Evolutionary conservation across 2,329 filamentous ascomycete species (phyloP).

Genomic region (Colletotrichum sp.): DNA sequence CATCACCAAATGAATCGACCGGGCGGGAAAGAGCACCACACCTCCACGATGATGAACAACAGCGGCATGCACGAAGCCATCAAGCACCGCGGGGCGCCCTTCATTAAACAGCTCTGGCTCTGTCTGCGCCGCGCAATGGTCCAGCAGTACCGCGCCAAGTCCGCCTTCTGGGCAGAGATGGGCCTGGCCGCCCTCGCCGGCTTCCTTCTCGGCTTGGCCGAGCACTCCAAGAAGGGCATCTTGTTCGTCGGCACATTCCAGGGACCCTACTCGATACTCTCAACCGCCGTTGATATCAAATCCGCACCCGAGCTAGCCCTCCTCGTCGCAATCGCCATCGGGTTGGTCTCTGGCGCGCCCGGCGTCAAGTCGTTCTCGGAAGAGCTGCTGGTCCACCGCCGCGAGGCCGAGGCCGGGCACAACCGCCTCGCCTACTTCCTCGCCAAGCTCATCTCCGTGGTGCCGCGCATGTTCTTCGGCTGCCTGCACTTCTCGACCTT

Average conservation of each 20-base stretch:
- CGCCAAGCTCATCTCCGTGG: conserved; percentile 57
- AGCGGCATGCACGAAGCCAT: conserved; percentile 49
- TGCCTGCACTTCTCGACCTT: conserved; percentile 61
- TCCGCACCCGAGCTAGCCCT: conserved; percentile 58
- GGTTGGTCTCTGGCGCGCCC: conserved; percentile 58
- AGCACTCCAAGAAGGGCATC: conserved; percentile 53
- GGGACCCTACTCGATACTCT: conserved; percentile 54
- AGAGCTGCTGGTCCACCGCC: conserved; percentile 57
- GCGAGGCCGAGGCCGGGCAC: conserved; percentile 62
- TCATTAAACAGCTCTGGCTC: conserved; percentile 54
- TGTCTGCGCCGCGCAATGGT: conserved; percentile 57
- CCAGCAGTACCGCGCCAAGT: conserved; percentile 60
- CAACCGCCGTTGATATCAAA: conserved; percentile 53
- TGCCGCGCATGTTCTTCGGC: conserved; percentile 55
- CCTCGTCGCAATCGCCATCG: conserved; percentile 58
- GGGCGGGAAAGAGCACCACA: conserved; percentile 25
- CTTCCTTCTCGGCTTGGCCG: conserved; percentile 58
- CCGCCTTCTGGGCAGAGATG: conserved; percentile 59
- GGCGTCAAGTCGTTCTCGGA: conserved; percentile 63
- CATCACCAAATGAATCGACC: conserved; percentile 31
- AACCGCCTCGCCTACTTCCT: conserved; percentile 61
- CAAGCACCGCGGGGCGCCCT: conserved; percentile 53
- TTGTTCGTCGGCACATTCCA: conserved; percentile 60
- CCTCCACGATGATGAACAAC: conserved; percentile 40
- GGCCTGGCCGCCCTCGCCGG: conserved; percentile 57